phyloP scores from a whole-genome alignment of 2,329 filamentous ascomycete species.

The Eutypa lata region DNA sequence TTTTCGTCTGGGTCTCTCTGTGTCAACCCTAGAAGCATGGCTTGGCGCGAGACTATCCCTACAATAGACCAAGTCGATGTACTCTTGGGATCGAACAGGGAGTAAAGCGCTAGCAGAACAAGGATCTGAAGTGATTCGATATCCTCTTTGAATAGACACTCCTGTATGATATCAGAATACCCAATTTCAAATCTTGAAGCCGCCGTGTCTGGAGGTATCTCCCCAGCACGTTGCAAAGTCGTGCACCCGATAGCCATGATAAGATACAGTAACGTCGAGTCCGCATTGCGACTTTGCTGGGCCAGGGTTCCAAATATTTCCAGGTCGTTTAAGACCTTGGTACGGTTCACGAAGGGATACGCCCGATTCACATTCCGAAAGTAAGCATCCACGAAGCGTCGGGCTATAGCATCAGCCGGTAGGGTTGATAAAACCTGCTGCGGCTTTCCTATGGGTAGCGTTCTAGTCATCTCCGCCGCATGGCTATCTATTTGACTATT shows the following conservation, averaged over 20 bases:
- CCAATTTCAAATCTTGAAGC: slow-evolving; percentile 32
- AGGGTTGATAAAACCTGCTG: neutral
- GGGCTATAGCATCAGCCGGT: slow-evolving; percentile 23
- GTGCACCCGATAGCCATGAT: slow-evolving; percentile 46
- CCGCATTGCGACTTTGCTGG: slow-evolving; percentile 22
- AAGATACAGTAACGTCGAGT: slow-evolving; percentile 37
- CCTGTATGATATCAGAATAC: slow-evolving; percentile 38
- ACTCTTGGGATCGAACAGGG: slow-evolving; percentile 38
- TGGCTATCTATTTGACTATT: neutral
- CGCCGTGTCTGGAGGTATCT: slow-evolving; percentile 30
- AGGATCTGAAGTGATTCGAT: slow-evolving; percentile 39
- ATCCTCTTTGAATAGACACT: slow-evolving; percentile 33
- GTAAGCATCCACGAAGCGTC: slow-evolving; percentile 40
- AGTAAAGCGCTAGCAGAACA: slow-evolving; percentile 39
- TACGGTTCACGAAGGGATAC: slow-evolving; percentile 42
- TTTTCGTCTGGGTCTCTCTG: slow-evolving; percentile 28
- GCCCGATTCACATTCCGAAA: slow-evolving; percentile 43
- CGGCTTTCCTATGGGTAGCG: neutral
- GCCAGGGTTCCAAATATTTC: slow-evolving; percentile 25
- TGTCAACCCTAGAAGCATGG: slow-evolving; percentile 35
- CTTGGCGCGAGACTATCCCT: slow-evolving; percentile 37
- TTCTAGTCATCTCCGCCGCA: neutral
- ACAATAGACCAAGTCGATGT: slow-evolving; percentile 39
- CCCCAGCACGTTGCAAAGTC: slow-evolving; percentile 39
- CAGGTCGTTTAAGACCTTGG: slow-evolving; percentile 31